Evolutionary conservation across 169 alveolate genomes (phyloP), one percentile per base, ranked within the genome.

Genomic region (Plasmodium reichenowi): DNA sequence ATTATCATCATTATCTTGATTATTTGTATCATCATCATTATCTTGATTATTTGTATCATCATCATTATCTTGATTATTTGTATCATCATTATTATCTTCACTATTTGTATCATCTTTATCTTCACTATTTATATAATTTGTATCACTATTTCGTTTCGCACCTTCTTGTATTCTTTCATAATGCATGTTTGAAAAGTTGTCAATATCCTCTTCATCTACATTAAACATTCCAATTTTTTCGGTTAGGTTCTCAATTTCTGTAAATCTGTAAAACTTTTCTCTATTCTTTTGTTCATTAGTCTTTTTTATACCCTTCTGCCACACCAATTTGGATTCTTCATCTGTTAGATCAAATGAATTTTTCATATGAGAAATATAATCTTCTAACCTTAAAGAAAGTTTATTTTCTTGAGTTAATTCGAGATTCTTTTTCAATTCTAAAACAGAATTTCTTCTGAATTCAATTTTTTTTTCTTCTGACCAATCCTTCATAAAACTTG

Each of bases 391-490:
- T 54, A 85, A 43, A 0, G 67, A 71, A 0, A 85, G 64, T 85
- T 85, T 85, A 45, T 85, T 70, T 73, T 85, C 92, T 73, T 85
- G 92, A 4, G 88, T 22, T 13, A 85, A 13, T 59, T 85, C 92
- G 56, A 85, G 72, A 59, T 85, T 70, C 47, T 26, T 72, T 71
- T 85, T 85, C 47, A 85, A 24, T 48, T 85, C 76, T 20, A 85
- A 71, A 1, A 85, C 87, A 0, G 92, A 85, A 54, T 85, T 85
- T 50, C 92, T 32, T 62, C 92, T 38, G 54, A 85, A 85, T 58
- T 85, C 92, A 0, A 85, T 24, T 71, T 85, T 85, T 85, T 85
- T 85, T 64, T 85, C 92, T 60, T 85, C 92, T 0, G 92, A 48
- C 92, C 92, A 85, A 32, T 70, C 56, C 62, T 85, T 85, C 92